Percentiles rank a stretch among this genome's conserved stretches.
Conservation (phyloP, 805 yeast genomes). For the Saccharomycopsis sp. region DNA sequence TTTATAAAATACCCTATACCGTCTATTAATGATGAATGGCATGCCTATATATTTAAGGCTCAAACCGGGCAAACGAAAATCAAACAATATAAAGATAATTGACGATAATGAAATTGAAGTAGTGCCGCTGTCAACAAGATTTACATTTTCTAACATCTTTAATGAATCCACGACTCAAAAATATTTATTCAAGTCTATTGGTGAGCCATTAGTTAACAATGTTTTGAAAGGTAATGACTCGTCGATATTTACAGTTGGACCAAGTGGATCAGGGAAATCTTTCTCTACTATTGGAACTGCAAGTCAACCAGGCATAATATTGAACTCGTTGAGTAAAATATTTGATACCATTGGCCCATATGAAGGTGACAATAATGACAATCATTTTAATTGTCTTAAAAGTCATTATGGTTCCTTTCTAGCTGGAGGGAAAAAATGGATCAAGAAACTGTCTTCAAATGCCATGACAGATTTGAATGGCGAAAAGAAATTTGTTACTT, state of each 20-base stretch:
- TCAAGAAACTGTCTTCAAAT: no score
- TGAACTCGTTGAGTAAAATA: slow-evolving; percentile 29
- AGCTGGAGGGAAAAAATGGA: neutral
- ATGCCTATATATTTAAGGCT: slow-evolving; percentile 19
- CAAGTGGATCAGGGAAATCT: slow-evolving; percentile 48
- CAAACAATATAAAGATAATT: slow-evolving; percentile 24
- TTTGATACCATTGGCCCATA: slow-evolving; percentile 20
- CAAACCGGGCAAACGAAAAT: slow-evolving; percentile 14
- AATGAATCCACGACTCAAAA: slow-evolving; percentile 28
- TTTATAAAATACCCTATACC: neutral
- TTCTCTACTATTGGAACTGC: slow-evolving; percentile 33
- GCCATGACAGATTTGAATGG: neutral
- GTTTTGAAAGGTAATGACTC: slow-evolving; percentile 30
- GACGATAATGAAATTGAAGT: slow-evolving; percentile 24
- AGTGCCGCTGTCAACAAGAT: slow-evolving; percentile 24
- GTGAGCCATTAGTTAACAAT: slow-evolving; percentile 12
- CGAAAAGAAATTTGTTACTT: slow-evolving; percentile 29
- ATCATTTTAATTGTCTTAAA: slow-evolving; percentile 1
- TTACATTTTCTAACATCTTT: slow-evolving; percentile 29
- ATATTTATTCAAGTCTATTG: slow-evolving; percentile 29
- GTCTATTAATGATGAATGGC: neutral
- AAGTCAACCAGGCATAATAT: slow-evolving; percentile 33
- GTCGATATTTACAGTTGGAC: slow-evolving; percentile 43
- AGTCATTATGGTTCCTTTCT: slow-evolving; percentile 11
- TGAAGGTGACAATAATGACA: neutral